Conservation (phyloP, 371 early-diverging fungal species). For the Globomyces sp. region DNA sequence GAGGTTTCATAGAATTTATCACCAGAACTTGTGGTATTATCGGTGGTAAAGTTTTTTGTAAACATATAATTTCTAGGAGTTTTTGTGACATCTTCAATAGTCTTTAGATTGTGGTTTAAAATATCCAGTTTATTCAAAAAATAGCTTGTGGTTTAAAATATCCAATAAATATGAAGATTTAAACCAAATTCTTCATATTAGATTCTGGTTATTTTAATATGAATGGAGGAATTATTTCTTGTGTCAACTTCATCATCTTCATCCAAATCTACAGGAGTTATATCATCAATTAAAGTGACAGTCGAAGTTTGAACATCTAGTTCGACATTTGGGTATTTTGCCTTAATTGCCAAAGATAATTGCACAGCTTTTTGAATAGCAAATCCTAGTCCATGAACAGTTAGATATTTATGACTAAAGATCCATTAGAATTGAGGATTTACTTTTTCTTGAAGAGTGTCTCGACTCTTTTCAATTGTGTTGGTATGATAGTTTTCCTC, state of each 20-base stretch:
- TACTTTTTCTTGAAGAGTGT: background rate
- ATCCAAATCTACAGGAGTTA: background rate
- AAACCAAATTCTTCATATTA: background rate
- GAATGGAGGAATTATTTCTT: slow-evolving; percentile 10
- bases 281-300: slow-evolving; percentile 9
- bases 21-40: slow-evolving; percentile 85
- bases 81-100: background rate
- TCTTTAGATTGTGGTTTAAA: background rate
- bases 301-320: background rate
- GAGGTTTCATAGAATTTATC: slow-evolving; percentile 67
- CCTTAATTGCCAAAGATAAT: background rate
- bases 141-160: too few relatives aligned
- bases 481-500: background rate
- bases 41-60: slow-evolving; percentile 60
- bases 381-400: slow-evolving; percentile 4
- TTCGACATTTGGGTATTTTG: background rate
- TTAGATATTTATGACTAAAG: background rate
- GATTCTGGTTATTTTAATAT: slow-evolving; percentile 1
- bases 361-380: slow-evolving; percentile 9
- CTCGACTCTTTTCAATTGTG: background rate
- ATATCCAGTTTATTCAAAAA: too few relatives aligned
- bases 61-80: background rate
- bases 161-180: too few relatives aligned
- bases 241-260: background rate
- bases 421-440: too few relatives aligned